A percentile compares a stretch with the other conserved stretches of the same genome.
phyloP scores from a whole-genome alignment of 2,329 filamentous ascomycete genomes.

The Penicillium carneum region DNA sequence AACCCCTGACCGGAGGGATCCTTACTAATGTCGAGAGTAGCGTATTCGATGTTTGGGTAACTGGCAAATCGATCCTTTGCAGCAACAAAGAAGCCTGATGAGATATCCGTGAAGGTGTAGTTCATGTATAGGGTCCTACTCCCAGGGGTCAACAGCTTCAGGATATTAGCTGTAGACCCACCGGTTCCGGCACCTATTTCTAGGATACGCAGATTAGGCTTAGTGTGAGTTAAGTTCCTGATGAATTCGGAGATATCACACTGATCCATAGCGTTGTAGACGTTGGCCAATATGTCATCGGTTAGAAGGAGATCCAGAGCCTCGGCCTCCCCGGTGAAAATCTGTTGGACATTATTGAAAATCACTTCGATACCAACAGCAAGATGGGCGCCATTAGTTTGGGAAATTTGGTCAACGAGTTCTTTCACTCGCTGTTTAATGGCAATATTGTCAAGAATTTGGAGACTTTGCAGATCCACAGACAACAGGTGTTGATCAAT shows the following conservation, averaged over 20 bases:
- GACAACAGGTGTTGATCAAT: constrained; percentile 13
- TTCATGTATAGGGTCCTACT: constrained; percentile 27
- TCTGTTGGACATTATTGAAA: constrained; percentile 12
- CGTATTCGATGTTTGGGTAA: constrained; percentile 39
- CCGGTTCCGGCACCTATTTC: constrained; percentile 44
- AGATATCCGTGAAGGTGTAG: constrained; percentile 45
- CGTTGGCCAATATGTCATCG: constrained; percentile 21
- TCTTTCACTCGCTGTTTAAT: constrained; percentile 14
- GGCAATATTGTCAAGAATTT: constrained; percentile 6
- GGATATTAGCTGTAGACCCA: constrained; percentile 32
- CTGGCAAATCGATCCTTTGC: constrained; percentile 35
- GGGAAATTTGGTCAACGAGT: constrained; percentile 4
- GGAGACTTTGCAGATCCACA: constrained; percentile 5
- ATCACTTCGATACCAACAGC: constrained; percentile 17
- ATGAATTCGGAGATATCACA: constrained; percentile 25
- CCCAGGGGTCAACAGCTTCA: constrained; percentile 21
- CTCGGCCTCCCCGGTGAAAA: constrained; percentile 27
- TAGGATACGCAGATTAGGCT: constrained; percentile 34
- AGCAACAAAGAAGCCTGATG: constrained; percentile 39
- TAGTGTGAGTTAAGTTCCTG: constrained; percentile 31
- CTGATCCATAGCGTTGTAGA: constrained; percentile 23
- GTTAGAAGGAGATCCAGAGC: constrained; percentile 31
- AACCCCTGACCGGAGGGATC: constrained; percentile 43
- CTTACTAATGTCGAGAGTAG: constrained; percentile 42
- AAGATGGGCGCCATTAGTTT: constrained; percentile 6